A percentile compares a stretch with the other conserved stretches of the same genome.
These are phyloP conservation scores for Peterozyma toletana DNA, from an alignment of 805 yeast species.

Conservation along the genomic window DNA sequence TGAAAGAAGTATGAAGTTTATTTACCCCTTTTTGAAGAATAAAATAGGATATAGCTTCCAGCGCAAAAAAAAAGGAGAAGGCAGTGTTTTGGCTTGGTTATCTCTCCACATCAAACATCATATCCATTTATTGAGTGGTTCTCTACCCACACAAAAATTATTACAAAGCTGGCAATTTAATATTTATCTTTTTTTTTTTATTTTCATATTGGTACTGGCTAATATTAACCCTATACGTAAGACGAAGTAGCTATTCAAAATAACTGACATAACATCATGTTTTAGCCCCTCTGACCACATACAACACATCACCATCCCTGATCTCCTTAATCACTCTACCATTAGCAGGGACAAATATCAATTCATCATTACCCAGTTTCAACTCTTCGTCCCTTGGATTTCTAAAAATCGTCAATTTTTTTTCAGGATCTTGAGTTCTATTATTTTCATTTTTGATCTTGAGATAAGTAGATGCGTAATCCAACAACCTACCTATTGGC, in stretches of 20 bases:
- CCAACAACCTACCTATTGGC: conserved; percentile 56
- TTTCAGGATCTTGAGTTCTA: conserved; percentile 28
- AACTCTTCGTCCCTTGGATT: conserved; percentile 22
- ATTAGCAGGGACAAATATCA: conserved; percentile 24
- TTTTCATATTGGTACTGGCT: no score
- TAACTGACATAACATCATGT: not conserved
- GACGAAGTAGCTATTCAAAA: not conserved
- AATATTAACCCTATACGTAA: not conserved
- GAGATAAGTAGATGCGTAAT: conserved; percentile 39
- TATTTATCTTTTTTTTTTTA: no score
- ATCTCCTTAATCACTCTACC: conserved; percentile 33
- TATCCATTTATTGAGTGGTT: no score
- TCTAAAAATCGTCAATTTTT: conserved; percentile 41
- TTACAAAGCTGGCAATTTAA: no score
- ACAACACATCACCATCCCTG: conserved; percentile 42
- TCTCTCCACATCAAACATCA: no score
- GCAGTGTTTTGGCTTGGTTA: no score
- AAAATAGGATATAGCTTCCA: no score
- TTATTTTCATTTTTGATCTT: conserved; percentile 45
- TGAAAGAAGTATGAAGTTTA: no score
- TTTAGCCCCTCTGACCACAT: conserved; percentile 42
- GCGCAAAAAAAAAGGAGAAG: no score
- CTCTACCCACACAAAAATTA: no score
- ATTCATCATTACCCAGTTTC: conserved; percentile 13
- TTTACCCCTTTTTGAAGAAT: no score